Evolutionary conservation across 2,329 filamentous ascomycete species (phyloP), one percentile per base, ranked within the genome.

Genomic region (Xylaria sp.): DNA sequence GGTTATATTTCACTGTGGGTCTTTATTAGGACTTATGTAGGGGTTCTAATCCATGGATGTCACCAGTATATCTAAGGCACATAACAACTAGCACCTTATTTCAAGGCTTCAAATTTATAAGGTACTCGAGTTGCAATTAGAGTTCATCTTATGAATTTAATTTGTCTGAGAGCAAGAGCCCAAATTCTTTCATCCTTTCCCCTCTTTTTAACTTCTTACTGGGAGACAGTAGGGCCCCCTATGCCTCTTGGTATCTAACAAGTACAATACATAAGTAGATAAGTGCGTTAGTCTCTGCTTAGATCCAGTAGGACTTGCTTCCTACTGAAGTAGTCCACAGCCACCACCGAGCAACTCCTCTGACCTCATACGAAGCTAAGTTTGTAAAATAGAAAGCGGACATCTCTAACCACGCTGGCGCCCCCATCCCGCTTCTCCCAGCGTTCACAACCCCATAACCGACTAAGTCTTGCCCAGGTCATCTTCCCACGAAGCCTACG

Each of bases 401-500:
- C 36, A 50, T 62, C 57, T 49, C 17, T 44, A 42, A 44, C 42
- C 72, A 84, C 81, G 72, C 76, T 84, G 83, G 82, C 83, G 77
- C 81, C 79, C 57, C 81, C 81, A 59, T 77, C 77, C 65, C 78
- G 81, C 72, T 81, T 83, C 72, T 73, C 74, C 45, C 74, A 76
- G 63, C 81, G 78, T 56, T 76, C 64, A 13, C 31, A 39, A 66
- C 77, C 80, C 53, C 84, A 79, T 70, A 80, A 83, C 72, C 81
- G 77, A 27, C 79, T 81, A 61, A 85, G 80, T 69, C 79, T 91
- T 69, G 77, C 93, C 56, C 86, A 90, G 72, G 89, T 88, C 77
- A 83, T 94, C 68, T 89, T 94, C 74, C 90, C 91, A n/a, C 82
- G 84, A 71, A 81, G 86, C 68, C 75, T 86, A 61, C 87, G 87